Evolutionary conservation across 257 asterid species (phyloP), one percentile per base, ranked within the genome.

Genomic region (Lycium barbarum): DNA sequence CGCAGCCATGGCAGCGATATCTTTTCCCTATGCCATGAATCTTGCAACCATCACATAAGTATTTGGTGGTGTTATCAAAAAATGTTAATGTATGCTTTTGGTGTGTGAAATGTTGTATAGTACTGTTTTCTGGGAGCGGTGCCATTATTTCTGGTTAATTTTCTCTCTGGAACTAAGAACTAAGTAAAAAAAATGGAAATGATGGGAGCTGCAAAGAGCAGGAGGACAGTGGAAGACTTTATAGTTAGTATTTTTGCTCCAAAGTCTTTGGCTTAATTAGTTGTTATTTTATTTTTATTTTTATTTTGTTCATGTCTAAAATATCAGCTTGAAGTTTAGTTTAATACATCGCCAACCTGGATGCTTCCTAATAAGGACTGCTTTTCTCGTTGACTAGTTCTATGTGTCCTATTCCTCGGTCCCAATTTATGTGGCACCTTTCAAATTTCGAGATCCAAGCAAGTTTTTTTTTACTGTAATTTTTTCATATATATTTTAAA

Each of bases 1-100:
- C 85, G 78, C 95, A 92, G 1, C 63, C 74, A 45, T 72, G 12
- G 84, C 92, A 92, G 0, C 90, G 91, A 81, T 82, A 87, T 35
- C 91, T 62, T 43, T 87, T 86, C 10, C 93, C 93, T 20, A 51
- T 40, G 0, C 93, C 91, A 17, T 22, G 26, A 8, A 91, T 90
- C 18, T 87, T 86, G 87, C 93, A 90, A 4, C 92, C 91, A 33
- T 90, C 79, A 58, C 94, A 90, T 14, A 51, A 3, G 87, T 84
- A 90, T 9, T 87, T 88, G 1, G 7, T 70, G 1, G 83, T 72
- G 66, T 6, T 0, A 3, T 86, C 86, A 6, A 79, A 2, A 14
- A 83, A 15, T 9, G 59, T 55, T 14, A 88, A 53, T 9, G 88
- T 82, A 78, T 92, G 93, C 3, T 38, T 87, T 45, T 89, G 83